Percentiles rank a stretch among this genome's conserved stretches.
phyloP scores from a whole-genome alignment of 495 filamentous ascomycete genomes.

The Opeltia flavorubescens region DNA sequence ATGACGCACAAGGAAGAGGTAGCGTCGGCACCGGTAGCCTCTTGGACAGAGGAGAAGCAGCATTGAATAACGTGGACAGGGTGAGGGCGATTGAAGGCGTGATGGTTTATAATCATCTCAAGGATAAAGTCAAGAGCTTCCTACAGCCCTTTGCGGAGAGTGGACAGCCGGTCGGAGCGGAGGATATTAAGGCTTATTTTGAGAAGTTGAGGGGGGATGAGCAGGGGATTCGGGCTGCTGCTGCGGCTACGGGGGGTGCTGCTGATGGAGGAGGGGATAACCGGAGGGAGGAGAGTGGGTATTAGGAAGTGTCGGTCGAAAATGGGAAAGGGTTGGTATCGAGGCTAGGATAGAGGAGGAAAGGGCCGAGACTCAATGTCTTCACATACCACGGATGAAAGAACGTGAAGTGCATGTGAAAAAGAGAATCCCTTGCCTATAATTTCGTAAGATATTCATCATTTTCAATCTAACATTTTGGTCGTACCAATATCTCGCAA shows the following conservation, averaged over 20 bases:
- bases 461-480: no score
- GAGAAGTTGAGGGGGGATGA: constrained; percentile 85
- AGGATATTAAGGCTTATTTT: constrained; percentile 94
- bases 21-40: constrained; percentile 58
- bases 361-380: no score
- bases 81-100: constrained; percentile 91
- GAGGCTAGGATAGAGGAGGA: no score
- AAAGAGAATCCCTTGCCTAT: no score
- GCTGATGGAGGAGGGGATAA: constrained; percentile 30
- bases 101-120: constrained; percentile 91
- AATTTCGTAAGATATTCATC: no score
- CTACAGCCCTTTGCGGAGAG: constrained; percentile 86
- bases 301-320: no score
- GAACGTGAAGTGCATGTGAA: no score
- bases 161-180: constrained; percentile 69
- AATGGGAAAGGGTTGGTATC: no score
- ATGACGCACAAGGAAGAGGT: constrained; percentile 32
- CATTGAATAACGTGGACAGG: constrained; percentile 76
- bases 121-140: constrained; percentile 86
- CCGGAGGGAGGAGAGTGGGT: constrained; percentile 48
- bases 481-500: no score
- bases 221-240: constrained; percentile 34
- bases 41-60: constrained; percentile 79
- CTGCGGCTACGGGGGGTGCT: constrained; percentile 27
- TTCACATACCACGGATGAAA: no score